phyloP scores from a whole-genome alignment of 169 alveolate genomes.

The Blepharisma undulans region DNA sequence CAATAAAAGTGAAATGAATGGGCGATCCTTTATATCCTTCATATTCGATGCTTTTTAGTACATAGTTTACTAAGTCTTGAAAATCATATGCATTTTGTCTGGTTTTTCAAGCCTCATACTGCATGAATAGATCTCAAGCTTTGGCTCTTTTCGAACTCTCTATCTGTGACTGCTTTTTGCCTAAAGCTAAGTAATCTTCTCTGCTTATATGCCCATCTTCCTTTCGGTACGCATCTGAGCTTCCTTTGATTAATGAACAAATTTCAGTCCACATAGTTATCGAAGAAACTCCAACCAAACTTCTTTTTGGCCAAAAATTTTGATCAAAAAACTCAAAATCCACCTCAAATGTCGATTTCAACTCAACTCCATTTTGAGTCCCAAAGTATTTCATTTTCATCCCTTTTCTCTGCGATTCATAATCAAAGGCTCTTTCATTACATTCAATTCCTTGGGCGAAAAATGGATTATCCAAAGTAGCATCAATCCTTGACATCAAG shows the following conservation, averaged over 20 bases:
- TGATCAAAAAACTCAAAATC: constrained; percentile 41
- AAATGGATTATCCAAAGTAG: constrained; percentile 46
- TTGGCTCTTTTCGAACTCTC: background rate
- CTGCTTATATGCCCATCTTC: background rate
- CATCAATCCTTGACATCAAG: constrained; percentile 67
- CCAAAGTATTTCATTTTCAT: background rate
- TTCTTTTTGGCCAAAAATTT: constrained; percentile 49
- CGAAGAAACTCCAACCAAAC: constrained; percentile 12
- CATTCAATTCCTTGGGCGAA: constrained; percentile 30
- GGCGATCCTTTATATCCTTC: background rate
- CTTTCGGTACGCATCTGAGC: constrained; percentile 42
- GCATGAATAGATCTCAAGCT: constrained; percentile 36
- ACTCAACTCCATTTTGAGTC: background rate
- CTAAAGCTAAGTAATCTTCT: background rate
- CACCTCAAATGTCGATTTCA: constrained; percentile 43
- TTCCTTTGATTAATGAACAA: constrained; percentile 56
- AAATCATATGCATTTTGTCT: constrained; percentile 59
- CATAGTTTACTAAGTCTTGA: constrained; percentile 68
- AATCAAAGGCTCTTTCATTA: background rate
- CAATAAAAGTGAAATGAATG: constrained; percentile 66
- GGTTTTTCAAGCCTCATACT: constrained; percentile 70
- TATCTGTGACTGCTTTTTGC: background rate
- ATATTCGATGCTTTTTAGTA: constrained; percentile 19
- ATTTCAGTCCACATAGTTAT: constrained; percentile 62
- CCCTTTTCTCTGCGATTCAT: background rate